Percentiles rank a stretch among this genome's conserved stretches.
phyloP scores from a whole-genome alignment of 768 basidiomycete species.

The Pseudohyphozyma bogoriensis region DNA sequence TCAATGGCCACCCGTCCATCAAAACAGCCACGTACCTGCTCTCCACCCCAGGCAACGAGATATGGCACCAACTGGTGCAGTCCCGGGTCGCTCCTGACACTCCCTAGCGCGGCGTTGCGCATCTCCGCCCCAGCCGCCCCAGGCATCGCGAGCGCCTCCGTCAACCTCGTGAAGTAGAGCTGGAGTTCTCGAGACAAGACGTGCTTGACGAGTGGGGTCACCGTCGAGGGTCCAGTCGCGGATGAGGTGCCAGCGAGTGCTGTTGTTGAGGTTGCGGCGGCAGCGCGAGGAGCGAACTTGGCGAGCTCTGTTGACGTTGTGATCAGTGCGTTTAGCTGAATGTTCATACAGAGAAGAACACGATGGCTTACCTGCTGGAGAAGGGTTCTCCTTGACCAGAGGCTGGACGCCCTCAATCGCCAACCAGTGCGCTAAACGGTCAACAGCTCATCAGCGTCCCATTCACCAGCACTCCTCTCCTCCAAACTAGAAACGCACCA shows the following conservation, averaged over 20 bases:
- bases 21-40: constrained; percentile 42
- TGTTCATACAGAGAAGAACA: too few relatives aligned
- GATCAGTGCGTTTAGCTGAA: not conserved
- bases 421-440: constrained; percentile 74
- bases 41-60: constrained; percentile 86
- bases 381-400: constrained; percentile 88
- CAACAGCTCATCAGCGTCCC: constrained; percentile 21
- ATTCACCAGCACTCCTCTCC: not conserved
- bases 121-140: constrained; percentile 50
- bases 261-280: not conserved
- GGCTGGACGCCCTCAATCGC: constrained; percentile 97
- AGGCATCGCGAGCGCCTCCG: constrained; percentile 51
- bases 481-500: constrained; percentile 22
- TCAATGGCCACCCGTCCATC: too few relatives aligned
- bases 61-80: constrained; percentile 85
- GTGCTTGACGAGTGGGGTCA: constrained; percentile 66
- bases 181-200: constrained; percentile 88
- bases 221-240: constrained; percentile 6
- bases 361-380: constrained; percentile 36
- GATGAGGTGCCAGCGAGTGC: constrained; percentile 4
- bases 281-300: constrained; percentile 14
- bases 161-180: constrained; percentile 85
- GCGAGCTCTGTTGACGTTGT: constrained; percentile 25
- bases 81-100: constrained; percentile 78
- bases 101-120: constrained; percentile 79